Conservation (phyloP, 495 filamentous ascomycete genomes). For the Monascus purpureus region DNA sequence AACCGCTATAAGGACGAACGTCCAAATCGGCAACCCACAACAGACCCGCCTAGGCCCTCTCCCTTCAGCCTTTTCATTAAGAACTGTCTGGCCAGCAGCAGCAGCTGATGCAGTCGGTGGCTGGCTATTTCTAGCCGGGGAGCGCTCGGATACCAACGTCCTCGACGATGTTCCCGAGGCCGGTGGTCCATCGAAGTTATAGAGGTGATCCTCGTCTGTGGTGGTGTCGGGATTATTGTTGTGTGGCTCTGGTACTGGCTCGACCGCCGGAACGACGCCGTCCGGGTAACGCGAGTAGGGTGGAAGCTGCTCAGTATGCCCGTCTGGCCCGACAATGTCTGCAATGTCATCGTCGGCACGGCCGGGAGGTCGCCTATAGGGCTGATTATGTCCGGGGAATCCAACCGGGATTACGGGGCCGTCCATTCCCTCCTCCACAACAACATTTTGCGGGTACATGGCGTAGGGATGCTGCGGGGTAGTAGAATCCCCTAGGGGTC, state of each 20-base stretch:
- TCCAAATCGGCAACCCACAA: constrained; percentile 59
- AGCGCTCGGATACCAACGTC: constrained; percentile 11
- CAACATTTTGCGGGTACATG: constrained; percentile 69
- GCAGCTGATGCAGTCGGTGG: constrained; percentile 1
- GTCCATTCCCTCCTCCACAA: constrained; percentile 34
- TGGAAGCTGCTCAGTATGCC: constrained; percentile 78
- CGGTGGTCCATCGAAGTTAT: constrained; percentile 11
- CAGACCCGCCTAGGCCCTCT: constrained; percentile 41
- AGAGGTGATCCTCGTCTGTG: constrained; percentile 12
- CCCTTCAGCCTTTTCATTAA: constrained; percentile 43
- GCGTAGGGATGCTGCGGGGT: constrained; percentile 81
- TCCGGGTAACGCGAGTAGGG: constrained; percentile 76
- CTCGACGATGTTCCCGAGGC: constrained; percentile 36
- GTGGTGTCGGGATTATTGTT: constrained; percentile 8
- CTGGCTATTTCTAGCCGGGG: background rate
- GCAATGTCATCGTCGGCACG: constrained; percentile 75
- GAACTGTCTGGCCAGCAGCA: constrained; percentile 25
- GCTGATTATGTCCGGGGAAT: constrained; percentile 49
- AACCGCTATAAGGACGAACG: constrained; percentile 38
- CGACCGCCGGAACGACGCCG: constrained; percentile 29
- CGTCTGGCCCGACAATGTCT: constrained; percentile 78
- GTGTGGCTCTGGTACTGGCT: constrained; percentile 10
- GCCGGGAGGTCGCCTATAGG: constrained; percentile 55
- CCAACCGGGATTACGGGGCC: constrained; percentile 50
- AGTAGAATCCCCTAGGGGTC: constrained; percentile 43